These are phyloP conservation scores for Coleophoma crateriformis DNA, from an alignment of 2,329 filamentous ascomycete species.

Conservation along the genomic window DNA sequence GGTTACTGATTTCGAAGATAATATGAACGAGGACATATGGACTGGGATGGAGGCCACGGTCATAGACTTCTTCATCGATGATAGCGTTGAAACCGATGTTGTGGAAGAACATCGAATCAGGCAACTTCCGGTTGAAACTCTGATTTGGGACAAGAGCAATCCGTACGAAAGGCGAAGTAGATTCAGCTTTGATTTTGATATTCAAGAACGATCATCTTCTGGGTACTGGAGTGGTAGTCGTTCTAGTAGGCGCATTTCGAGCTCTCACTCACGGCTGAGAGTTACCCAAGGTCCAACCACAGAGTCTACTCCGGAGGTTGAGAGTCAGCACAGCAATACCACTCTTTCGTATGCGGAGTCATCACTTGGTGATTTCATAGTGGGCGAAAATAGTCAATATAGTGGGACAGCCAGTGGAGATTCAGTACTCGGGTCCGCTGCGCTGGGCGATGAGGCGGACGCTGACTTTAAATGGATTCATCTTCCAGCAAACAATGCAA, in stretches of 20 bases:
- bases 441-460: not conserved
- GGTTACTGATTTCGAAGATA: not conserved
- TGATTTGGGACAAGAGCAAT: not conserved
- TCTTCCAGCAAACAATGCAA: not conserved
- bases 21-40: not conserved
- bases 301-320: not conserved
- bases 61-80: not conserved
- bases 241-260: not conserved
- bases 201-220: not conserved
- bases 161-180: too few species aligned
- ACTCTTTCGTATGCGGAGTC: not conserved
- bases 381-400: not conserved
- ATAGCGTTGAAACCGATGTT: not conserved
- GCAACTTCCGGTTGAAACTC: not conserved
- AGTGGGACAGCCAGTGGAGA: not conserved
- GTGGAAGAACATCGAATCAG: not conserved
- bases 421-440: not conserved
- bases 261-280: not conserved
- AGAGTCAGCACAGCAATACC: not conserved
- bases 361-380: not conserved
- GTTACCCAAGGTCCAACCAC: too few species aligned
- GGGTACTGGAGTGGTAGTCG: not conserved
- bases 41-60: not conserved
- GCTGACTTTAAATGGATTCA: not conserved
- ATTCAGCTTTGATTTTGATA: not conserved